A percentile compares a stretch with the other conserved stretches of the same genome.
Conservation (phyloP, 2,329 filamentous ascomycete genomes). For the Claviceps fusiformis region DNA sequence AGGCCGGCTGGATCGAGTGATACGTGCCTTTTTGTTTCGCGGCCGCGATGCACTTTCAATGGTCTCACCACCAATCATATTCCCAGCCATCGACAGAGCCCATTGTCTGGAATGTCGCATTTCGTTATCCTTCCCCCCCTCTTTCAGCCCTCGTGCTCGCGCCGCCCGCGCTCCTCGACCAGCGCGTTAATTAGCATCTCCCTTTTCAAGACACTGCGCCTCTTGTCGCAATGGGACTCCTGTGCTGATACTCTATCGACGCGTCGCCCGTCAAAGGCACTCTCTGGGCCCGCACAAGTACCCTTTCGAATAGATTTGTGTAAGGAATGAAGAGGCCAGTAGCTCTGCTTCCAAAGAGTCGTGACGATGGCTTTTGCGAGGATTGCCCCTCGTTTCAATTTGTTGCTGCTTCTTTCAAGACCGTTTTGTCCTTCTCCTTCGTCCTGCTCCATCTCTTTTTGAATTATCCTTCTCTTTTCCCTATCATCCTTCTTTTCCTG, state of each 20-base stretch:
- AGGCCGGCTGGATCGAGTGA: background rate
- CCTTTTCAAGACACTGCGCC: constrained; percentile 19
- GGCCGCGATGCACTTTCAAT: background rate
- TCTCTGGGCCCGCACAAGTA: constrained; percentile 6
- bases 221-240: constrained; percentile 15
- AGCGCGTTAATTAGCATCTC: background rate
- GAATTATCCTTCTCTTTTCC: background rate
- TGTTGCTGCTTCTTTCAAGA: constrained; percentile 1
- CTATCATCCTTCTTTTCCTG: constrained; percentile 3
- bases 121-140: background rate
- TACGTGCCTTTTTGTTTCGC: background rate
- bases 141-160: constrained; percentile 1
- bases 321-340: constrained; percentile 26
- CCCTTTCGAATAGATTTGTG: constrained; percentile 11
- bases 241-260: constrained; percentile 3
- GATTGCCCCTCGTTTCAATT: constrained; percentile 3
- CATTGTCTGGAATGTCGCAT: constrained; percentile 6
- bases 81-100: background rate
- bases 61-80: background rate
- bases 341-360: constrained; percentile 18
- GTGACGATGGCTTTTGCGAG: constrained; percentile 10
- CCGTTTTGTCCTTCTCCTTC: constrained; percentile 1
- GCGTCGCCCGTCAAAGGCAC: background rate
- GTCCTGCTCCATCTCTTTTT: constrained; percentile 1
- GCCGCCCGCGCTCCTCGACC: background rate